Evolutionary conservation across 805 yeast genomes (phyloP), one percentile per base, ranked within the genome.

Genomic region (Pichia nanzhaoensis): DNA sequence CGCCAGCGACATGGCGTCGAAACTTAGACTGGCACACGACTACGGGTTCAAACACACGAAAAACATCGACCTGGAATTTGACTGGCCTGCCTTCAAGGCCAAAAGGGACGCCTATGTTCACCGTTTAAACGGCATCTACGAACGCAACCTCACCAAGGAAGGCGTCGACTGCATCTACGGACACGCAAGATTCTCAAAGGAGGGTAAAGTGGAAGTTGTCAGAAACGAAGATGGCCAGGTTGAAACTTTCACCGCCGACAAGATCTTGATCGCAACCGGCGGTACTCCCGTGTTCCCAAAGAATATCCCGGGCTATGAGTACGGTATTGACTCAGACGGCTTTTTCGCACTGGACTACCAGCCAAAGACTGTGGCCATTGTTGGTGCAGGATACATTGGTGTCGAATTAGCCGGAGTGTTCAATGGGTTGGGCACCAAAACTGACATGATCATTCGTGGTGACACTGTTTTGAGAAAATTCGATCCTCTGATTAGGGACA

Each of bases 321-420:
- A 74, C 48, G 97, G 96, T 48, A 82, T 79, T 49, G 80, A 84
- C 43, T 87, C 96, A 18, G 95, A 93, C 63, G 96, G 96, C 0
- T 93, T 93, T 64, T 93, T 93, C 60, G 77, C 76, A 51, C 71
- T 93, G 53, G 82, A 76, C 49, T 59, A 68, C 40, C 97, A 90
- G 67, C 99, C 99, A 42, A 82, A 88, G 66, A 75, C 81, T 40
- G 98, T 91, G 24, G 98, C 95, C 1, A 74, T 93, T 50, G 96
- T 93, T 12, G 99, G 99, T 56, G 96, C 96, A 33, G 99, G 99
- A 37, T 93, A 93, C 69, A 93, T 93, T 62, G 98, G 96, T 47
- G 84, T 89, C 39, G 99, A 93, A 70, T 75, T 93, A 42, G 84
- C 97, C 6, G 99, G 99, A 51, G 89, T 93, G 37, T 91, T 93